Evolutionary conservation across 2,329 filamentous ascomycete species (phyloP).

Genomic region (Thielaviopsis musarum): DNA sequence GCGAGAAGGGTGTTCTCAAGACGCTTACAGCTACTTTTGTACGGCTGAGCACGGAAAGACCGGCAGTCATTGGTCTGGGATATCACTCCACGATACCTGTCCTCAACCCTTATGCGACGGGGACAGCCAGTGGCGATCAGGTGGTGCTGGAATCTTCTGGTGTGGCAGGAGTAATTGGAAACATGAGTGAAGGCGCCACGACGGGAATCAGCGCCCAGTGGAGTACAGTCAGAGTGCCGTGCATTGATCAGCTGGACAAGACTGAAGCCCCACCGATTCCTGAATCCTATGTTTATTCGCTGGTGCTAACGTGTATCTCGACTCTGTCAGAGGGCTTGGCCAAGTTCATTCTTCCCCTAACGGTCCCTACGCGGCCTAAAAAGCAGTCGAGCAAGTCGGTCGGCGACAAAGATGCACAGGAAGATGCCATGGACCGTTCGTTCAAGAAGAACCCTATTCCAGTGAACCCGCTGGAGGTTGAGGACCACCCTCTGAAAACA

Average conservation of each 20-base stretch:
- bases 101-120: constrained; percentile 35
- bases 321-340: constrained; percentile 83
- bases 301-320: constrained; percentile 77
- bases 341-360: constrained; percentile 82
- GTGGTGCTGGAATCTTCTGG: constrained; percentile 80
- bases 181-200: constrained; percentile 47
- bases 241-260: constrained; percentile 90
- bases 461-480: constrained; percentile 64
- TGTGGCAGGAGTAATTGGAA: constrained; percentile 71
- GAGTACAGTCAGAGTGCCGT: constrained; percentile 75
- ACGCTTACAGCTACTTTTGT: constrained; percentile 79
- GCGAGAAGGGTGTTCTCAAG: constrained; percentile 59
- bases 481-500: constrained; percentile 51
- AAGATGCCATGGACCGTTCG: constrained; percentile 34
- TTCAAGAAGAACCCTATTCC: constrained; percentile 63
- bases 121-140: constrained; percentile 52
- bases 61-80: constrained; percentile 70
- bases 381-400: constrained; percentile 21
- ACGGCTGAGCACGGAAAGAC: constrained; percentile 82
- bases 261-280: constrained; percentile 66
- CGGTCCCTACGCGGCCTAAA: constrained; percentile 55
- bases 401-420: not conserved
- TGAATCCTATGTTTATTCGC: constrained; percentile 83
- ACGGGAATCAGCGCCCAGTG: constrained; percentile 78
- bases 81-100: constrained; percentile 74